Base-by-base conservation (phyloP, 1,139 yeast genomes). In the Lodderomyces oxycetoniae region DNA sequence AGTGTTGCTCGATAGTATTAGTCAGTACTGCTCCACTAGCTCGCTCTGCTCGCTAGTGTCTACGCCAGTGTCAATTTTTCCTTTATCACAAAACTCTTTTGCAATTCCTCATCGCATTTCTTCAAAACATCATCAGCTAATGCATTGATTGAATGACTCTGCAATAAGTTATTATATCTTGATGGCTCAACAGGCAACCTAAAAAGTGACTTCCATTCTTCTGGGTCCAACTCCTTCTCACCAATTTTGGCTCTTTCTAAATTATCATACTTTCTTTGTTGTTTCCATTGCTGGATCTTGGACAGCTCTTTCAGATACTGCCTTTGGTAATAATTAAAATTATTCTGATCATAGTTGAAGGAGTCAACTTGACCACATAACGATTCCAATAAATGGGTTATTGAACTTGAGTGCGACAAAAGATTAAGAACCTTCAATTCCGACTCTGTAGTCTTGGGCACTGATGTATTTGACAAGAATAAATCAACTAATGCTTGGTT, bases 261-360 rank as follows among this genome's bases (percentile, higher is more conserved):
- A 57, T 83, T 82, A 49, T 82, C 91, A 42, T 74, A 67, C 59
- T 76, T 76, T 53, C 87, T 67, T 59, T 76, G 79, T 51, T 76
- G 80, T 52, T 76, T 77, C 91, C 93, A 84, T 57, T 79, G 87
- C 44, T 71, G 68, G 44, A 84, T 72, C 64, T 80, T 83, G 40
- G 77, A 62, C 55, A 71, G 69, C 53, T 85, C 95, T 56, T 88
- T 76, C 35, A 79, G 75, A 45, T 77, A 67, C 50, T 77, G 81
- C 64, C 94, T 78, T 63, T 84, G 94, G 65, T 79, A 86, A 58
- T 79, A 80, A 64, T 84, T 84, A 67, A 82, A 80, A 61, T 81
- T 84, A 48, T 83, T 81, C 56, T 84, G 86, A 53, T 84, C 93
- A 52, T 80, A 80, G 62, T 81, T 81, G 64, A 78, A 79, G 32